These are phyloP conservation scores for Boechera divaricarpa DNA, from an alignment of 345 rosid genomes.

Conservation along the genomic window DNA sequence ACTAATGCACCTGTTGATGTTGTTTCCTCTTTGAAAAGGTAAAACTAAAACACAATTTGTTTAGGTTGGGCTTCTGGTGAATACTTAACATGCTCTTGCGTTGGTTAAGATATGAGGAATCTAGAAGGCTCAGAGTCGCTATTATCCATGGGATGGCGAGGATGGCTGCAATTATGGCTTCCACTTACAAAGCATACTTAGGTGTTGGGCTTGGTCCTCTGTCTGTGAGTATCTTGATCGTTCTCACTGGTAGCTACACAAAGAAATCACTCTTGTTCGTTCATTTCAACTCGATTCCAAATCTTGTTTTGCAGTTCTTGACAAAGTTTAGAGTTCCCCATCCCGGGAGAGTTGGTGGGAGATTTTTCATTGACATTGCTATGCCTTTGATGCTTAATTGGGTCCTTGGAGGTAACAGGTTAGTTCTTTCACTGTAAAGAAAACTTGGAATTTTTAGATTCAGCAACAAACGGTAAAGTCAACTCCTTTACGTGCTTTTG, in stretches of 20 bases:
- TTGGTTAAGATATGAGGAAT: slow-evolving; percentile 66
- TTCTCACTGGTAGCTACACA: slow-evolving; percentile 8
- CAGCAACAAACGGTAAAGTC: background rate
- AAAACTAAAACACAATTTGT: background rate
- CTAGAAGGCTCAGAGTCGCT: slow-evolving; percentile 82
- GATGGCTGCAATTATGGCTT: slow-evolving; percentile 95
- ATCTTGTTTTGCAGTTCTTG: slow-evolving; percentile 63
- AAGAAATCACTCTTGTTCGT: background rate
- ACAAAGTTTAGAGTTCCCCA: slow-evolving; percentile 84
- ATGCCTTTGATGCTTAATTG: slow-evolving; percentile 91
- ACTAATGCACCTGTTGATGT: slow-evolving; percentile 63
- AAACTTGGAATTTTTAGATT: background rate
- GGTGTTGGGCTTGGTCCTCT: slow-evolving; percentile 98
- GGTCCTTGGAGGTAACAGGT: slow-evolving; percentile 98
- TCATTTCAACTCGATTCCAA: slow-evolving; percentile 8
- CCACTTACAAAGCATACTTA: slow-evolving; percentile 90
- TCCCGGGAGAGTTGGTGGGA: slow-evolving; percentile 89
- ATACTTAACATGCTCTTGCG: background rate
- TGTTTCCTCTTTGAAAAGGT: slow-evolving; percentile 77
- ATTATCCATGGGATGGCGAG: slow-evolving; percentile 92
- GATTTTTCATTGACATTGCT: slow-evolving; percentile 71
- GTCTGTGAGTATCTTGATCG: slow-evolving; percentile 56
- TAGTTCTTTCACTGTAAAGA: slow-evolving; percentile 25
- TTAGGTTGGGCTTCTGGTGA: background rate
- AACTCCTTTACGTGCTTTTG: slow-evolving; percentile 1